Conservation (phyloP, 176 grass and related monocot genomes). For the Sorghum bicolor region Sorghum_bicolor_NCBIv3 NC_012870.2:73992001-73992500, state of each 20-base stretch:
- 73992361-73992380: not conserved
- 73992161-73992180: not conserved
- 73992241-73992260: not conserved
- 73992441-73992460: slow-evolving; percentile 1
- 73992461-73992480: not conserved
- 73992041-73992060: not conserved
- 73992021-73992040: not conserved
- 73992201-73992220: no score
- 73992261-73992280: not conserved
- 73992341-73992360: not conserved
- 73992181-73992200: not conserved
- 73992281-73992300: not conserved
- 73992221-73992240: not conserved
- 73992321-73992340: not conserved
- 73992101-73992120: not conserved
- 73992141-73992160: not conserved
- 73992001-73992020: not conserved
- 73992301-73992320: not conserved
- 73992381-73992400: not conserved
- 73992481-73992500: not conserved
- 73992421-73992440: not conserved
- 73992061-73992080: not conserved
- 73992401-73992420: not conserved
- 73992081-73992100: not conserved
- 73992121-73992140: not conserved